Conservation (phyloP, 164 flowering plant genomes). For the Macadamia tetraphylla region DNA sequence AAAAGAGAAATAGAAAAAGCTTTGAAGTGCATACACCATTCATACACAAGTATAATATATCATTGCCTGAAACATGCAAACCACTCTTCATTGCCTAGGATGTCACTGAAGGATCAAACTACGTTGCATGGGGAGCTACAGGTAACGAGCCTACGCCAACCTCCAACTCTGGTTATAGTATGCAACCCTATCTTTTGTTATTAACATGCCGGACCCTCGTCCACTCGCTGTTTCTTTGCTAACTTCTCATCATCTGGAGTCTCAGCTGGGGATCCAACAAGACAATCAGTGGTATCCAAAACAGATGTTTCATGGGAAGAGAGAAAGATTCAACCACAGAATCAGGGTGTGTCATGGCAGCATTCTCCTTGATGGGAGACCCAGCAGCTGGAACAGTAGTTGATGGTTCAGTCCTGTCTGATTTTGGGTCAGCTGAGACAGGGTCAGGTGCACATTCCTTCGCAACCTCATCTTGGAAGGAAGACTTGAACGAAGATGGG, state of each 20-base stretch:
- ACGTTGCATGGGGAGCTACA: constrained; percentile 32
- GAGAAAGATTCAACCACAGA: constrained; percentile 47
- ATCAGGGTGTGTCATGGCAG: too few relatives aligned
- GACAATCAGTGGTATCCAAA: constrained; percentile 72
- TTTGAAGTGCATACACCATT: not conserved
- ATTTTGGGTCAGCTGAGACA: too few relatives aligned
- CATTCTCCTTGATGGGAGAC: too few relatives aligned
- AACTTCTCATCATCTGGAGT: constrained; percentile 43
- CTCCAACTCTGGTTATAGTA: constrained; percentile 56
- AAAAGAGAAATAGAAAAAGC: not conserved
- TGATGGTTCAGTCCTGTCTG: too few relatives aligned
- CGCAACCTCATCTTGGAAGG: too few relatives aligned
- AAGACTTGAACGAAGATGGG: too few relatives aligned
- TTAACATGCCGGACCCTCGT: constrained; percentile 19
- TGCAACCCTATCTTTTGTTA: constrained; percentile 35
- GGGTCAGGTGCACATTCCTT: too few relatives aligned
- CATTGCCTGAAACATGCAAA: constrained; percentile 24
- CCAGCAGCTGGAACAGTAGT: too few relatives aligned
- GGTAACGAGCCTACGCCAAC: constrained; percentile 45
- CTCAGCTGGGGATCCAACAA: constrained; percentile 28
- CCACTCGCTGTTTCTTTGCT: constrained; percentile 42
- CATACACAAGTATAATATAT: constrained; percentile 13
- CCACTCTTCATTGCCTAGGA: constrained; percentile 24
- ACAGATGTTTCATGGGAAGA: constrained; percentile 71
- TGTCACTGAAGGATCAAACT: constrained; percentile 29